Evolutionary conservation across 345 rosid genomes (phyloP), one percentile per base, ranked within the genome.

Genomic region (Crucihimalaya himalaica): DNA sequence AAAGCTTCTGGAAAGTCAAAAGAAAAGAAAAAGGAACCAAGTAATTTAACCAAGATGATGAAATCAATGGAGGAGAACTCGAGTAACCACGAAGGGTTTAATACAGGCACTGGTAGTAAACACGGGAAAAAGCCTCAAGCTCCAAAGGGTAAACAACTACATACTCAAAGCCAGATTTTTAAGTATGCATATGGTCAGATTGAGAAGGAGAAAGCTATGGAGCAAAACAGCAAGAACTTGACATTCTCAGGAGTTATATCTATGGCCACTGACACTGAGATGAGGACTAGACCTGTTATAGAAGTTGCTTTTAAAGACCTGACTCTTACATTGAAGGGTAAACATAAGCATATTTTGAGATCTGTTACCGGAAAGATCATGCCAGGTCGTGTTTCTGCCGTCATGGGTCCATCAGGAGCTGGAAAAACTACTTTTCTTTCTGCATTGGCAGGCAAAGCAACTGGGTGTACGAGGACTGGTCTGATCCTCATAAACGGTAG

Each of bases 401-500:
- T 92, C 71, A 92, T 92, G 98, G 98, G 98, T 53, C 98, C 96
- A 66, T 92, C 98, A 7, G 98, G 98, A 68, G 96, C 96, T 48
- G 96, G 98, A 37, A 92, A 89, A 82, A 92, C 98, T 18, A 89
- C 98, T 6, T 92, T 92, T 84, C 89, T 92, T 65, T 83, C 88
- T 70, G 98, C 98, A 45, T 85, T 92, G 78, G 83, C 87, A 0
- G 98, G 96, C 39, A 92, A 89, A 74, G 72, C 89, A 48, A 83
- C 91, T 12, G 98, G 96, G 32, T 92, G 96, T 83, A 78, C 74
- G 0, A 80, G 76, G 68, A 74, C 82, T 34, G 97, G 97, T 63
- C 71, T 62, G n/a, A 82, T 92, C 76, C 96, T 88, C 40, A 76
- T 92, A 40, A 92, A 92, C 78, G 98, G 96, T 27, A 84, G 68